Evolutionary conservation across 495 filamentous ascomycete species (phyloP), one percentile per base, ranked within the genome.

Genomic region (Annulohypoxylon bovei): DNA sequence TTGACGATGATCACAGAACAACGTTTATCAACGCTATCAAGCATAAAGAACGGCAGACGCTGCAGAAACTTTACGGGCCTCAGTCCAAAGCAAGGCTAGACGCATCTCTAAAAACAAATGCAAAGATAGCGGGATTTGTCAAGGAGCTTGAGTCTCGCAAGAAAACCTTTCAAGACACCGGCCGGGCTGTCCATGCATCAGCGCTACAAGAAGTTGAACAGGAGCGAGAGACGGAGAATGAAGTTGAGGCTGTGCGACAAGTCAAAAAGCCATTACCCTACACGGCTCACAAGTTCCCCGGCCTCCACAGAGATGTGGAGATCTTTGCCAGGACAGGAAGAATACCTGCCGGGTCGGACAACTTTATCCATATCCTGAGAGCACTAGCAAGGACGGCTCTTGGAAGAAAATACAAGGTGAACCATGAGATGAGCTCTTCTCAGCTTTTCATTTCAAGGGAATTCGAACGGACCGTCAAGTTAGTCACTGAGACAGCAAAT

Each of bases 141-240:
- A 61, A 76, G 6, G 71, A 81, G 40, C 79, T 84, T 16, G 74
- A 75, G 4, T 6, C 6, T 1, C 77, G 74, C 12, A 72, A 65
- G 16, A 76, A 74, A 30, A 61, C 61, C 12, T 76, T 77, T 56
- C 77, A 78, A 20, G 76, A 79, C 25, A 79, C 66, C 5, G 75
- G 76, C 0, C 61, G 64, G 6, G 79, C 81, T 0, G 76, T 83
- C 1, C 76, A 81, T 25, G 69, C 67, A 7, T 83, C 81, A 0
- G 82, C 81, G 3, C 64, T 87, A 0, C 78, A 85, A 57, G 85
- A 88, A 56, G 85, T 87, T 8, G 85, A 86, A 58, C 82, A 85
- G 68, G 82, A 86, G 53, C 76, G 83, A 22, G 82, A 85, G 59
- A 77, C 83, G 0, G 81, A 77, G 7, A 76, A 78, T 35, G 77